Evolutionary conservation across 257 asterid genomes (phyloP), one percentile per base, ranked within the genome.

Genomic region (Linderniella brevidens): DNA sequence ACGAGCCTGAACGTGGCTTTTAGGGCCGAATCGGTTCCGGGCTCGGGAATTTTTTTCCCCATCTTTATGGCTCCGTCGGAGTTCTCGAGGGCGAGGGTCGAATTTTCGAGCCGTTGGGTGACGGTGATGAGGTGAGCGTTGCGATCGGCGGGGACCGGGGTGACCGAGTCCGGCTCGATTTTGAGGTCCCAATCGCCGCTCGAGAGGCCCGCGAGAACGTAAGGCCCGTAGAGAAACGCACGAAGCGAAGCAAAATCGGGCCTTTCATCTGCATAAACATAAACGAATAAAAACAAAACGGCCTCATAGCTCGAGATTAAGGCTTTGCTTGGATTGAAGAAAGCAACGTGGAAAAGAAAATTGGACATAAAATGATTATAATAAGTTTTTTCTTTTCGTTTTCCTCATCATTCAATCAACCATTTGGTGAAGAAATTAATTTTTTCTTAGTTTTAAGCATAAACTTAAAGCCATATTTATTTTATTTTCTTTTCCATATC

Each of bases 181-280:
- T 59, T 55, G n/a, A 88, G 52, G 64, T 75, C 79, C 85, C 79
- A 73, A 48, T 78, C 85, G 6, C 90, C 96, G 46, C 43, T 68
- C 4, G 96, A 74, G 3, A 78, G 62, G 19, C 83, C 98, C 36
- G 82, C 92, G 18, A 88, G 92, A 61, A 88, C 74, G 70, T 84
- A 88, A 15, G 93, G 94, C 20, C 98, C 98, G 18, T 80, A 88
- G 46, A 80, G 78, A 57, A 88, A 64, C 14, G 96, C 96, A 18
- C 61, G 69, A 50, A 88, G 19, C 13, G 93, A 76, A 55, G 87
- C 64, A 62, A 64, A 84, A 50, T 78, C 78, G 13, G 72, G 68
- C 45, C 98, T 66, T 37, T 88, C 93, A 59, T 88, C 98, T 88
- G 75, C 42, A 62, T 52, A 37, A 58, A 42, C n/a, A n/a, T n/a